phyloP scores from a whole-genome alignment of 2,329 filamentous ascomycete genomes.

The Aspergillus sp. region DNA sequence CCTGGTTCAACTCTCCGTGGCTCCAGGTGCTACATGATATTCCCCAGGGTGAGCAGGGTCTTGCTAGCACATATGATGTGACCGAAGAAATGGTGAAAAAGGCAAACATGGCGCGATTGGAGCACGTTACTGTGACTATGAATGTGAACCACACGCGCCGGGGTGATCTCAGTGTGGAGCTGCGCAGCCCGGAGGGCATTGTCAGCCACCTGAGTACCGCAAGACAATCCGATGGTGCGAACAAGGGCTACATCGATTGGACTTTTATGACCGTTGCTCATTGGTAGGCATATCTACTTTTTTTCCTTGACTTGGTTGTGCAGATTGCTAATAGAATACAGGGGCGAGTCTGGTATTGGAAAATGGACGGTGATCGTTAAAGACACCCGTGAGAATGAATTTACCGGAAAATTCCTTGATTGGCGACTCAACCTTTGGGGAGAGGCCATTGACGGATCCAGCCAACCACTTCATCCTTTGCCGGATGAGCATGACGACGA shows the following conservation, averaged over 20 bases:
- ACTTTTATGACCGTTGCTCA: constrained; percentile 98
- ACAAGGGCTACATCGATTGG: constrained; percentile 82
- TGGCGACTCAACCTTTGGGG: constrained; percentile 96
- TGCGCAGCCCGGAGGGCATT: constrained; percentile 77
- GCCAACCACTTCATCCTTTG: constrained; percentile 71
- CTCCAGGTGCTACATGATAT: constrained; percentile 81
- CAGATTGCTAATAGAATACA: constrained; percentile 39
- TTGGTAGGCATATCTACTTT: constrained; percentile 57
- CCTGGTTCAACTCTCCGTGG: constrained; percentile 93
- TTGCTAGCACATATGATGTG: constrained; percentile 76
- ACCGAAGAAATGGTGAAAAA: constrained; percentile 73
- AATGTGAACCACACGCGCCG: constrained; percentile 83
- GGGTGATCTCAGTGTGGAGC: constrained; percentile 87
- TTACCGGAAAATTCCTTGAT: constrained; percentile 75
- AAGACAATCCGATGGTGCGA: constrained; percentile 63
- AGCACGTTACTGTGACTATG: constrained; percentile 98
- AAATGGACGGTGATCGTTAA: constrained; percentile 90
- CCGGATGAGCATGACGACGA: constrained; percentile 79
- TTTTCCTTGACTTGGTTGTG: not conserved
- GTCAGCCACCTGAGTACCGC: constrained; percentile 77
- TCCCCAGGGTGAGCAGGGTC: constrained; percentile 75
- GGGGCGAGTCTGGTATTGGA: constrained; percentile 82
- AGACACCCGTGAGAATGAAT: constrained; percentile 72
- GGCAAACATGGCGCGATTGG: constrained; percentile 79
- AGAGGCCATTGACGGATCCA: constrained; percentile 71